Conservation (phyloP, 164 flowering plant genomes). For the Macadamia integrifolia region DNA sequence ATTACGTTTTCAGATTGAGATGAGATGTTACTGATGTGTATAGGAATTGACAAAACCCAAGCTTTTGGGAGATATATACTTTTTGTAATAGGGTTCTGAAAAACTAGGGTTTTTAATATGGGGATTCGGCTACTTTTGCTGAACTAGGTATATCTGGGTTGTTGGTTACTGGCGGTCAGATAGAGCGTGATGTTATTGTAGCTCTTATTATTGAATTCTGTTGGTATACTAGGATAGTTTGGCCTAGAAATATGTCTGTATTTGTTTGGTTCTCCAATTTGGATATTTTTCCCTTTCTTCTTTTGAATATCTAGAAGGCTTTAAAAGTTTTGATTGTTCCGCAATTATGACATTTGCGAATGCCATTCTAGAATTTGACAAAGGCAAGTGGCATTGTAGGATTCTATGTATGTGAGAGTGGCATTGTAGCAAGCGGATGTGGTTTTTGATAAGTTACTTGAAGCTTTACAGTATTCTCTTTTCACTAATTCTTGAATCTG, state of each 20-base stretch:
- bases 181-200: not conserved
- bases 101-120: not conserved
- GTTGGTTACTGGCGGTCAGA: not conserved
- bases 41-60: not conserved
- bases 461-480: no score
- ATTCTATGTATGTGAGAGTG: not conserved
- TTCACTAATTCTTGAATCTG: no score
- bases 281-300: not conserved
- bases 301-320: no score
- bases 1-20: conserved; percentile 9
- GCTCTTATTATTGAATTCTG: not conserved
- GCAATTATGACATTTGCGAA: not conserved
- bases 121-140: not conserved
- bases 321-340: not conserved
- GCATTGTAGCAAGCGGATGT: not conserved
- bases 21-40: not conserved
- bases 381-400: no score
- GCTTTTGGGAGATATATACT: not conserved
- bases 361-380: no score
- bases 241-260: not conserved
- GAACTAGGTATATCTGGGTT: not conserved
- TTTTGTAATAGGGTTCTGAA: not conserved
- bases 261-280: not conserved
- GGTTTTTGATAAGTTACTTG: no score
- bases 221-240: not conserved